Evolutionary conservation across 768 basidiomycete species (phyloP).

Genomic region (Calocera viscosa): DNA sequence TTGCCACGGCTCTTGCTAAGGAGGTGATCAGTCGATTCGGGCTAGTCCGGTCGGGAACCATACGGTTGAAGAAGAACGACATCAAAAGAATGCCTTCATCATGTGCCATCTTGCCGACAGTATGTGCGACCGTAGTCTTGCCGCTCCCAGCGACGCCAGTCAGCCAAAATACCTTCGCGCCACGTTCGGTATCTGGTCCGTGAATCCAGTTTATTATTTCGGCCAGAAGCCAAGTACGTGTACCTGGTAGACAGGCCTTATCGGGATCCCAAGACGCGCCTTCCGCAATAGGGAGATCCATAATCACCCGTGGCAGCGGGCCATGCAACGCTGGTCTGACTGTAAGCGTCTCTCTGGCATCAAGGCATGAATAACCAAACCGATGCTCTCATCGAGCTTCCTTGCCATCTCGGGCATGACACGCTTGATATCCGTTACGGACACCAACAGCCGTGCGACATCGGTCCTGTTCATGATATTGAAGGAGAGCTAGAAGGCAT

Average conservation of each 20-base stretch:
- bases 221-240: background rate
- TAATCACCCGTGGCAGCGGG: background rate
- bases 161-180: conserved; percentile 22
- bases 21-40: background rate
- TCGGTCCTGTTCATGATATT: no score
- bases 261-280: background rate
- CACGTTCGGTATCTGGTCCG: background rate
- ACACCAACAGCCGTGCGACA: no score
- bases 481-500: no score
- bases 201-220: background rate
- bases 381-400: no score
- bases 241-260: background rate
- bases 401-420: no score
- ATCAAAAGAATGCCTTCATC: conserved; percentile 24
- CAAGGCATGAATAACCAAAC: no score
- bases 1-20: background rate
- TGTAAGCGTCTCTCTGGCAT: no score
- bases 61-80: conserved; percentile 28
- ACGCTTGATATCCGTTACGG: no score
- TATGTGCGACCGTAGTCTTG: conserved; percentile 31
- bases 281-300: background rate
- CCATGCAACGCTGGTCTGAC: no score
- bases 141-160: conserved; percentile 29
- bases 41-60: conserved; percentile 9
- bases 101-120: conserved; percentile 23